These are phyloP conservation scores for Peniophora sp. DNA, from an alignment of 1,284 basidiomycete genomes.

Conservation along the genomic window DNA sequence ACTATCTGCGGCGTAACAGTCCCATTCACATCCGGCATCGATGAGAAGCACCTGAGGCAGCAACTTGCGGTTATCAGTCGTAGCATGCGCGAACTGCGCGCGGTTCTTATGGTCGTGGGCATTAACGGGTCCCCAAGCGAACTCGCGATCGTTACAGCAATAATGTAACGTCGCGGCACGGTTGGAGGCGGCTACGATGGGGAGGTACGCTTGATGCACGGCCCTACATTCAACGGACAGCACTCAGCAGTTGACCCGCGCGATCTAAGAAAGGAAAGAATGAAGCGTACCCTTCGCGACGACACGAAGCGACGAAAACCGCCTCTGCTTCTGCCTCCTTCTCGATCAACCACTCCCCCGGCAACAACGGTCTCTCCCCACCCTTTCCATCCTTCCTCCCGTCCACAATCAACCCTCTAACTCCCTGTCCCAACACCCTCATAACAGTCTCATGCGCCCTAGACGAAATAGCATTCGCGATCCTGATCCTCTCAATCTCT, in stretches of 20 bases:
- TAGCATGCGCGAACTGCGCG: conserved; percentile 31
- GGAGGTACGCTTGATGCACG: conserved; percentile 83
- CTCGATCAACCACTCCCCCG: conserved; percentile 78
- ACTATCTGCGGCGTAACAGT: conserved; percentile 75
- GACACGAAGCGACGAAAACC: conserved; percentile 81
- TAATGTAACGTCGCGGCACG: conserved; percentile 87
- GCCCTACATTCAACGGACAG: conserved; percentile 34
- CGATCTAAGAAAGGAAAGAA: not conserved
- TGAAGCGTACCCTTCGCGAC: conserved; percentile 68
- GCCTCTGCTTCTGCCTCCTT: conserved; percentile 90
- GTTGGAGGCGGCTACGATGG: conserved; percentile 80
- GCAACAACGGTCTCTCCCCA: conserved; percentile 49
- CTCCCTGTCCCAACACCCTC: conserved; percentile 77
- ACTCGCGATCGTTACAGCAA: conserved; percentile 78
- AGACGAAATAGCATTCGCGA: conserved; percentile 80
- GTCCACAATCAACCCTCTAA: conserved; percentile 39
- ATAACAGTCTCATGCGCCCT: conserved; percentile 86
- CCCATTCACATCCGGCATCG: conserved; percentile 89
- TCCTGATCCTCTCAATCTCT: conserved; percentile 69
- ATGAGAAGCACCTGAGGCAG: conserved; percentile 80
- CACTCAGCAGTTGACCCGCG: not conserved
- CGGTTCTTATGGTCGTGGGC: conserved; percentile 48
- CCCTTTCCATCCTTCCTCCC: conserved; percentile 30
- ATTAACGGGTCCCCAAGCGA: conserved; percentile 67
- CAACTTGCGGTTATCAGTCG: conserved; percentile 30